Evolutionary conservation across 805 yeast species (phyloP).

Genomic region (Nakazawaea siamensis): DNA sequence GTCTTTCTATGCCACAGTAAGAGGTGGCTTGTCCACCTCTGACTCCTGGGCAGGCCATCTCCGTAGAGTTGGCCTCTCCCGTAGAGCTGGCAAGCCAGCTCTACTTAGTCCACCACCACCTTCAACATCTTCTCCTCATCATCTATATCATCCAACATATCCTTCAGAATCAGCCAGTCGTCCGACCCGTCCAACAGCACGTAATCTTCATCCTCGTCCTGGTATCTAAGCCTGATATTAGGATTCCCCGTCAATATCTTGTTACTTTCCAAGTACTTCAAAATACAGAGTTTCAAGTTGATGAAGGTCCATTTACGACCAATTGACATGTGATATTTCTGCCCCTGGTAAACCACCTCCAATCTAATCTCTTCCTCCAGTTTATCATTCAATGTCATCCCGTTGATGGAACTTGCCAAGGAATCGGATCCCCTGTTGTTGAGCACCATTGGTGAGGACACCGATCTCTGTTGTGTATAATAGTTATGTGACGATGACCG

Average conservation of each 20-base stretch:
- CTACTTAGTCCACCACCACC: slow-evolving; percentile 10
- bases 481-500: slow-evolving; percentile 9
- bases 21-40: no score
- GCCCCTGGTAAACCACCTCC: slow-evolving; percentile 32
- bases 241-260: slow-evolving; percentile 29
- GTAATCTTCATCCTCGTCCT: slow-evolving; percentile 94
- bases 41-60: no score
- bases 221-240: slow-evolving; percentile 55
- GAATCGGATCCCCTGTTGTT: slow-evolving; percentile 4
- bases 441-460: slow-evolving; percentile 21
- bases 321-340: slow-evolving; percentile 59
- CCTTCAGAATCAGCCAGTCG: slow-evolving; percentile 82
- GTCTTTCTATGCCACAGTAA: no score
- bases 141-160: slow-evolving; percentile 45
- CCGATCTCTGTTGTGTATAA: slow-evolving; percentile 18
- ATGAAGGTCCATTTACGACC: slow-evolving; percentile 41
- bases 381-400: slow-evolving; percentile 1
- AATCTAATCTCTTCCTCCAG: slow-evolving; percentile 30
- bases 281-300: slow-evolving; percentile 50
- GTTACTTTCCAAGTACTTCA: slow-evolving; percentile 44
- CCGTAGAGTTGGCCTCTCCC: no score
- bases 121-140: slow-evolving; percentile 31
- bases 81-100: no score
- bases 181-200: slow-evolving; percentile 81
- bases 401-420: slow-evolving; percentile 4